Percentiles rank a stretch among this genome's conserved stretches.
phyloP scores from a whole-genome alignment of 495 filamentous ascomycete species.

The Articulospora tetracladia region DNA sequence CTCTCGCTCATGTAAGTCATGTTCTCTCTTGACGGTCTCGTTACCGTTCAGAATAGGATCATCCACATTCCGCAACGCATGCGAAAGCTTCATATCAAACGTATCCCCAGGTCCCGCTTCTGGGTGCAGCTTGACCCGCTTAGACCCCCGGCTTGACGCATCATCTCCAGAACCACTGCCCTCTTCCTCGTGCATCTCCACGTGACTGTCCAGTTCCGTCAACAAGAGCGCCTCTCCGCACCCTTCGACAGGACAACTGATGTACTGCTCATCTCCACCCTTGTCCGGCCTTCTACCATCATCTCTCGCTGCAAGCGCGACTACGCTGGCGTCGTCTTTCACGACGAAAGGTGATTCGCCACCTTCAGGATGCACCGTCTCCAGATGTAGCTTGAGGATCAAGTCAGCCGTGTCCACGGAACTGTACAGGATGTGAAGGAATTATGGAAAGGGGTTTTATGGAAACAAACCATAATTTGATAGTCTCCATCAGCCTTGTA shows the following conservation, averaged over 20 bases:
- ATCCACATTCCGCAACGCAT: constrained; percentile 27
- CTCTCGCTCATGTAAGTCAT: not conserved
- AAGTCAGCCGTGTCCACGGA: not conserved
- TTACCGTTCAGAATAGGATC: constrained; percentile 21
- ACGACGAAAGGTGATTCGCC: constrained; percentile 25
- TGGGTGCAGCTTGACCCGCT: constrained; percentile 5
- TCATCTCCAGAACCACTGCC: constrained; percentile 44
- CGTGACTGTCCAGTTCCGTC: constrained; percentile 62
- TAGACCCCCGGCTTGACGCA: constrained; percentile 16
- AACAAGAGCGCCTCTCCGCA: constrained; percentile 67
- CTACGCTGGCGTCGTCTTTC: constrained; percentile 18
- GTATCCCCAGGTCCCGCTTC: constrained; percentile 7
- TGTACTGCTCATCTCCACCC: constrained; percentile 43
- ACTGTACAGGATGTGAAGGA: not conserved
- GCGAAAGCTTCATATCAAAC: constrained; percentile 18
- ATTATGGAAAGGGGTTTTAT: not conserved
- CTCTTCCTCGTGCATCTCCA: constrained; percentile 70
- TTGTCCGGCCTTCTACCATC: constrained; percentile 24
- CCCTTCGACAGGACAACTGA: constrained; percentile 64
- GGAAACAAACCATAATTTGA: constrained; percentile 21
- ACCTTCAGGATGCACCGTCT: constrained; percentile 21
- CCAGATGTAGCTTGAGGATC: constrained; percentile 18
- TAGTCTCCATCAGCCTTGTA: constrained; percentile 18
- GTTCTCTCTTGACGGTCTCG: not conserved
- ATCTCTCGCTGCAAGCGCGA: constrained; percentile 3